Conservation (phyloP, 1,284 basidiomycete species). For the Pseudozyma tsukubaensis region DNA sequence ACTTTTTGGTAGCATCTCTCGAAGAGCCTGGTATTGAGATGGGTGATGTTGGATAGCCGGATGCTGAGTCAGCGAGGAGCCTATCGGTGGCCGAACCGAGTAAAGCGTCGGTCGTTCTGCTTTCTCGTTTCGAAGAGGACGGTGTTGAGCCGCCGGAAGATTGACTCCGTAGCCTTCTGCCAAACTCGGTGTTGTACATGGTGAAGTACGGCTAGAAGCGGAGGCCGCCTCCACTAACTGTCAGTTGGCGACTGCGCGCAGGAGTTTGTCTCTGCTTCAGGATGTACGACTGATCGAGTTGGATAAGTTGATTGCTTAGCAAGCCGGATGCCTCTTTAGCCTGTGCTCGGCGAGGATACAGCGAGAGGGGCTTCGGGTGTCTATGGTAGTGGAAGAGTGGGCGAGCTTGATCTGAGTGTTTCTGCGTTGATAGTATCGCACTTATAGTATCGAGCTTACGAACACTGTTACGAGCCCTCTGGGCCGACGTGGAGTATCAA, state of each 20-base stretch:
- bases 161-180: constrained; percentile 53
- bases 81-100: constrained; percentile 33
- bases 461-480: no score
- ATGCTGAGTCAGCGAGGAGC: constrained; percentile 23
- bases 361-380: constrained; percentile 3
- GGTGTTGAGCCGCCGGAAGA: constrained; percentile 48
- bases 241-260: no score
- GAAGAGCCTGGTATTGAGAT: constrained; percentile 37
- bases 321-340: no score
- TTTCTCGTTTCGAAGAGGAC: constrained; percentile 33
- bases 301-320: no score
- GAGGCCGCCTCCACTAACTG: neutral
- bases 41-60: constrained; percentile 19
- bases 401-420: no score
- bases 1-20: constrained; percentile 18
- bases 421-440: constrained; percentile 1
- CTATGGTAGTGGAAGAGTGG: neutral
- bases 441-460: no score
- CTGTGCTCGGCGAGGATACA: no score
- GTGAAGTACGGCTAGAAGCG: constrained; percentile 9
- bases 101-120: constrained; percentile 29
- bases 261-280: no score
- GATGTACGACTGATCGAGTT: neutral
- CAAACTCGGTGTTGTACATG: constrained; percentile 65
- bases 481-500: no score